A percentile compares a stretch with the other conserved stretches of the same genome.
phyloP scores from a whole-genome alignment of 106 monocot species.

The Allium cepa region DNA sequence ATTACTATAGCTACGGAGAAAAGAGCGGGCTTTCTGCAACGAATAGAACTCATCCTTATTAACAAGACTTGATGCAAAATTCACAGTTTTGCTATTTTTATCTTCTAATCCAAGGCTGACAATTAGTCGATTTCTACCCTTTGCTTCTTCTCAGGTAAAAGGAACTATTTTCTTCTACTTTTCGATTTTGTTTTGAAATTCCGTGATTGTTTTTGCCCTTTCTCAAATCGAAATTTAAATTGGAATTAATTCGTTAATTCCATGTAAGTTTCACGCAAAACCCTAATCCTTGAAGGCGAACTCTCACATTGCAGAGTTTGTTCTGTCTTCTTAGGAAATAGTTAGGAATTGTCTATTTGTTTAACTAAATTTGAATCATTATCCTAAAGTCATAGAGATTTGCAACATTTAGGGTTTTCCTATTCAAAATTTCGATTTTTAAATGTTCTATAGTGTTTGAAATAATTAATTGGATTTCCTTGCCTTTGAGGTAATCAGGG shows the following conservation, averaged over 20 bases:
- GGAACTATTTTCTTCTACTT: neutral
- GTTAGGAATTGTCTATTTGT: neutral
- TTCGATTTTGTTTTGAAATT: slow-evolving; percentile 1
- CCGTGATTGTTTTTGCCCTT: neutral
- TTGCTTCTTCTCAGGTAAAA: slow-evolving; percentile 12
- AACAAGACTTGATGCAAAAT: neutral
- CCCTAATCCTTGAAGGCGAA: slow-evolving; percentile 6
- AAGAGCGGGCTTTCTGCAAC: slow-evolving; percentile 10
- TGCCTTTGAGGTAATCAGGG: slow-evolving; percentile 3
- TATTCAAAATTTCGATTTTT: neutral
- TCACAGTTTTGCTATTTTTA: slow-evolving; percentile 4
- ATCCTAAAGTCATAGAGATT: neutral
- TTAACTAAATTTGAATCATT: neutral
- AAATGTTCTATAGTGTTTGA: neutral
- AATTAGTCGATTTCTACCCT: neutral
- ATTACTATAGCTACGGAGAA: slow-evolving; percentile 4
- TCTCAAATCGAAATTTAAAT: neutral
- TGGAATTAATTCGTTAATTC: neutral
- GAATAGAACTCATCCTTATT: neutral
- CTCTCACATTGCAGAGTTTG: slow-evolving; percentile 1
- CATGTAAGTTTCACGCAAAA: slow-evolving; percentile 9
- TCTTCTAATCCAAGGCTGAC: neutral
- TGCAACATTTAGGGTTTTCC: neutral
- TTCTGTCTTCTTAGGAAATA: slow-evolving; percentile 10
- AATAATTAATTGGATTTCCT: neutral